phyloP scores from a whole-genome alignment of 2,329 filamentous ascomycete species.

The Cercospora berteroae region DNA sequence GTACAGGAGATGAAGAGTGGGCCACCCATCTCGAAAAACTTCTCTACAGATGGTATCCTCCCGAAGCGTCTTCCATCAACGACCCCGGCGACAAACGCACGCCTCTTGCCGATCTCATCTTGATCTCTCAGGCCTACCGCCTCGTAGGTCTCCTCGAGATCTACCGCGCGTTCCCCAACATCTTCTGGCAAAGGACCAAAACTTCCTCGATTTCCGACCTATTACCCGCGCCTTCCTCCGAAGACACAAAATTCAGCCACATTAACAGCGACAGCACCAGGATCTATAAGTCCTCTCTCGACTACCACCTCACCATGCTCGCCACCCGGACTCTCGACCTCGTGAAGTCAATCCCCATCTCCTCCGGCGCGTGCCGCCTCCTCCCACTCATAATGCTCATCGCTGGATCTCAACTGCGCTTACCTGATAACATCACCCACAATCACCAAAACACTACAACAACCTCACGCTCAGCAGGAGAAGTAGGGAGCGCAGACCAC shows the following conservation, averaged over 20 bases:
- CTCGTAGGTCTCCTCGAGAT: constrained; percentile 54
- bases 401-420: constrained; percentile 51
- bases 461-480: neutral
- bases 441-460: constrained; percentile 42
- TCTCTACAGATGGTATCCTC: constrained; percentile 49
- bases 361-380: constrained; percentile 54
- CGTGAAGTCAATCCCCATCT: constrained; percentile 51
- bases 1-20: constrained; percentile 36
- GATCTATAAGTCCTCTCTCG: constrained; percentile 21
- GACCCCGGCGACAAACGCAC: constrained; percentile 55
- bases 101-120: constrained; percentile 53
- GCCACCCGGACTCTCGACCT: constrained; percentile 52
- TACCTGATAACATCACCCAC: constrained; percentile 34
- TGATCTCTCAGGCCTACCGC: constrained; percentile 54
- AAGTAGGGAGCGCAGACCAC: neutral
- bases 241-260: neutral
- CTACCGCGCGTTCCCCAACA: constrained; percentile 53
- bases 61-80: constrained; percentile 48
- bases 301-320: constrained; percentile 51
- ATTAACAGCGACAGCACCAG: neutral
- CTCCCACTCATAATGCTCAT: constrained; percentile 55
- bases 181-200: constrained; percentile 6
- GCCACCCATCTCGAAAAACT: constrained; percentile 48
- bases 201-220: neutral
- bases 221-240: neutral